phyloP scores from a whole-genome alignment of 352 stramenopile species.

The Pythium sukuiense region DNA sequence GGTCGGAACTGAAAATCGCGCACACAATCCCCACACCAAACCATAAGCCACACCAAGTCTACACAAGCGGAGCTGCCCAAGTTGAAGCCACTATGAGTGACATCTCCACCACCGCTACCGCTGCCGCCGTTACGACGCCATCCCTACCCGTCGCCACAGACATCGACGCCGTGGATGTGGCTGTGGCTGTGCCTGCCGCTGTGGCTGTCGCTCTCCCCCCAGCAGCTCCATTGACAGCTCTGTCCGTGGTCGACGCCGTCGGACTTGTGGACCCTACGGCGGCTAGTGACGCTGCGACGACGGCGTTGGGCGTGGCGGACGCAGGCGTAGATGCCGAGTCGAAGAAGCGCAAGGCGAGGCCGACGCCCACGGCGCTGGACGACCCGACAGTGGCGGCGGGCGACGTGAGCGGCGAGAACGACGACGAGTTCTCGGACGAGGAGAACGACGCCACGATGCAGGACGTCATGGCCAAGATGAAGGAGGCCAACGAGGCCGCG shows the following conservation, averaged over 20 bases:
- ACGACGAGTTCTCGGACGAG: conserved; percentile 50
- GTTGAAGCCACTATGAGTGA: conserved; percentile 27
- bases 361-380: neutral
- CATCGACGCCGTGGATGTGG: conserved; percentile 1
- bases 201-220: neutral
- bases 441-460: conserved; percentile 53
- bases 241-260: conserved; percentile 4
- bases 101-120: conserved; percentile 24
- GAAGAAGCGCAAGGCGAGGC: conserved; percentile 21
- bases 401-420: conserved; percentile 34
- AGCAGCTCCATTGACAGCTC: conserved; percentile 15
- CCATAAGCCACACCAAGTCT: conserved; percentile 33
- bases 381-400: conserved; percentile 22
- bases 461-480: conserved; percentile 67
- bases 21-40: conserved; percentile 34
- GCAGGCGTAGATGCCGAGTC: conserved; percentile 7
- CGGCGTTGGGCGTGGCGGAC: conserved; percentile 1
- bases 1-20: neutral
- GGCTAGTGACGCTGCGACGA: neutral
- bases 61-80: conserved; percentile 25
- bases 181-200: conserved; percentile 1
- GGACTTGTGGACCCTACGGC: conserved; percentile 8
- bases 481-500: conserved; percentile 28
- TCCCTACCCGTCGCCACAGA: conserved; percentile 1
- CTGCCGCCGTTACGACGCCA: too few relatives aligned